Conservation (phyloP, 768 basidiomycete species). For the Serendipita sp. region DNA sequence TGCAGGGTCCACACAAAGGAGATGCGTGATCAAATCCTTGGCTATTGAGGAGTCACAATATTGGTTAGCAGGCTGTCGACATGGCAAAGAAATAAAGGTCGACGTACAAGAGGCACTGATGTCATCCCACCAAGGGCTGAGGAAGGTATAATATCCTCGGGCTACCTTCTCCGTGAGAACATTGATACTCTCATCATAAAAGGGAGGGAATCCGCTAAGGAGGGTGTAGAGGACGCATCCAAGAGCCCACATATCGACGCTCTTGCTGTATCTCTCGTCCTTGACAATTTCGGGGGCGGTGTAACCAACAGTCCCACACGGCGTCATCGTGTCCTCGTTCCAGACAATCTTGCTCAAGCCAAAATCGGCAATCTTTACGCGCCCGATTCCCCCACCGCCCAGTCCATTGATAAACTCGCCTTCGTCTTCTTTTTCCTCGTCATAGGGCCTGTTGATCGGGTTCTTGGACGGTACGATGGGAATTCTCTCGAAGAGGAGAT, state of each 20-base stretch:
- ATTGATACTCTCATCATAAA: conserved; percentile 98
- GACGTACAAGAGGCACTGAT: conserved; percentile 60
- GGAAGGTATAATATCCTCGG: conserved; percentile 90
- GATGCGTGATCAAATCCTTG: conserved; percentile 87
- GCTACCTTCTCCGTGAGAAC: conserved; percentile 98
- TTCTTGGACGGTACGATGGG: conserved; percentile 77
- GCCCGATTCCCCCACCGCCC: conserved; percentile 93
- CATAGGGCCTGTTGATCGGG: conserved; percentile 67
- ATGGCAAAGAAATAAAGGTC: background rate
- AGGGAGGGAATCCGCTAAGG: conserved; percentile 93
- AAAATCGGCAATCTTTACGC: conserved; percentile 98
- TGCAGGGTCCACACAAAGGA: conserved; percentile 89
- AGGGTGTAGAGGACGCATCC: conserved; percentile 99
- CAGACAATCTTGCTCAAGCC: conserved; percentile 95
- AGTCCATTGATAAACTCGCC: conserved; percentile 86
- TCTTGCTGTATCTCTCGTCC: conserved; percentile 91
- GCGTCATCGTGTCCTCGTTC: conserved; percentile 98
- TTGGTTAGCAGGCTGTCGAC: background rate
- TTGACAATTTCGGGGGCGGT: conserved; percentile 99
- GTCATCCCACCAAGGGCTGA: conserved; percentile 99
- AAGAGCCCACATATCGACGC: conserved; percentile 99
- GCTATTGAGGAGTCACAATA: conserved; percentile 31
- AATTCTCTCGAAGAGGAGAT: conserved; percentile 84
- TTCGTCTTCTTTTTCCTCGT: conserved; percentile 97
- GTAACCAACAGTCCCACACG: conserved; percentile 99